Percentiles rank a stretch among this genome's conserved stretches.
Evolutionary conservation across 2,329 filamentous ascomycete species (phyloP).

Genomic region (Botrytis aclada): DNA sequence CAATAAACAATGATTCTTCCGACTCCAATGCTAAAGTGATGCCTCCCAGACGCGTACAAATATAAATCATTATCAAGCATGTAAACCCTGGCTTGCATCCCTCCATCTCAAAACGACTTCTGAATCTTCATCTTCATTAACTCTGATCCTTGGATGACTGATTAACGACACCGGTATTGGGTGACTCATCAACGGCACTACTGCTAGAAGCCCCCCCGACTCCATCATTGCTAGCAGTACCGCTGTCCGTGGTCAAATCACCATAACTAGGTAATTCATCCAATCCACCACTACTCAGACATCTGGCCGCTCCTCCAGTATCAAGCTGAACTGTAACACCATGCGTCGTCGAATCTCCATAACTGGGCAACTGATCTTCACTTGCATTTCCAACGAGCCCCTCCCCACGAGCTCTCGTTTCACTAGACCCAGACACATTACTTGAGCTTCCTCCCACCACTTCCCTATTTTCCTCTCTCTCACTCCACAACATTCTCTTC

Average conservation of each 20-base stretch:
- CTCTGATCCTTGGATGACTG: neutral
- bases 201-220: neutral
- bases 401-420: neutral
- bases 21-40: neutral
- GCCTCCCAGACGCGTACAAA: neutral
- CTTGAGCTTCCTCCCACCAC: neutral
- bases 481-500: constrained; percentile 19
- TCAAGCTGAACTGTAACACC: neutral
- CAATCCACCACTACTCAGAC: neutral
- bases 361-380: constrained; percentile 5
- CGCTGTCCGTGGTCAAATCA: neutral
- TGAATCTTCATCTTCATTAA: neutral
- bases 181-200: neutral
- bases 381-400: no score
- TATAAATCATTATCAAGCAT: neutral
- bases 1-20: neutral
- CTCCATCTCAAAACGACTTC: neutral
- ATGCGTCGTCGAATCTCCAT: neutral
- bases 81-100: neutral
- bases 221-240: neutral
- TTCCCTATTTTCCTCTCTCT: constrained; percentile 18
- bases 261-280: constrained; percentile 1
- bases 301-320: neutral
- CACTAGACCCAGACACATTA: neutral
- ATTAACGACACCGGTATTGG: neutral